Conservation (phyloP, 1,284 basidiomycete genomes). For the Blastosporella zonata region DNA sequence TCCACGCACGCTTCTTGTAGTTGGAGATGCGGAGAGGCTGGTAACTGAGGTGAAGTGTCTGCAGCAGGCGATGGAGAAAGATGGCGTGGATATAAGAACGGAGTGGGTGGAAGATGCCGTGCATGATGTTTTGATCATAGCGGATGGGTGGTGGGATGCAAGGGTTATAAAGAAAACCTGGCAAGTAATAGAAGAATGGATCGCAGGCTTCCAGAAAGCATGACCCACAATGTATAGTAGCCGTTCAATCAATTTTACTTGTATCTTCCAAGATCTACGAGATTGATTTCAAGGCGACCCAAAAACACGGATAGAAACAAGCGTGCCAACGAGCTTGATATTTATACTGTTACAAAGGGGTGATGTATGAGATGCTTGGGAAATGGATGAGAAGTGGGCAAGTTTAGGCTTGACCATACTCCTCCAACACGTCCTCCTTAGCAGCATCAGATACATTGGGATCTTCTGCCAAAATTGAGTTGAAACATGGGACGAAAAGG, state of each 20-base stretch:
- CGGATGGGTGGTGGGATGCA: slow-evolving; percentile 33
- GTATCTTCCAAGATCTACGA: no score
- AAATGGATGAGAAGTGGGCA: background rate
- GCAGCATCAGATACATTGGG: background rate
- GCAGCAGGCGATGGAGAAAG: slow-evolving; percentile 31
- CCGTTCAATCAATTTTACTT: no score
- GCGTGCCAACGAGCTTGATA: no score
- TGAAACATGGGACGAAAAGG: no score
- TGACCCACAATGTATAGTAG: background rate
- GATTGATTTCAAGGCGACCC: no score
- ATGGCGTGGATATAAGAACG: slow-evolving; percentile 31
- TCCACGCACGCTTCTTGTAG: slow-evolving; percentile 40
- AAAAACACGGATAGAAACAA: no score
- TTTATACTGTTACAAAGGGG: no score
- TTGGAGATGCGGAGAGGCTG: slow-evolving; percentile 37
- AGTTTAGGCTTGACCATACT: background rate
- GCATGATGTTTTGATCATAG: slow-evolving; percentile 35
- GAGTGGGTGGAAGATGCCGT: slow-evolving; percentile 34
- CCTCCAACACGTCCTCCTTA: background rate
- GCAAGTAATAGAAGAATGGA: slow-evolving; percentile 27
- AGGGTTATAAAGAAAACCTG: slow-evolving; percentile 27
- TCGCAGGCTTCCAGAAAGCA: slow-evolving; percentile 13
- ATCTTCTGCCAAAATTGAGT: background rate
- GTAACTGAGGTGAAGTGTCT: slow-evolving; percentile 34
- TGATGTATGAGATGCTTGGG: no score